Evolutionary conservation across 2,329 filamentous ascomycete species (phyloP).

Genomic region (Keithomyces neogunnii): DNA sequence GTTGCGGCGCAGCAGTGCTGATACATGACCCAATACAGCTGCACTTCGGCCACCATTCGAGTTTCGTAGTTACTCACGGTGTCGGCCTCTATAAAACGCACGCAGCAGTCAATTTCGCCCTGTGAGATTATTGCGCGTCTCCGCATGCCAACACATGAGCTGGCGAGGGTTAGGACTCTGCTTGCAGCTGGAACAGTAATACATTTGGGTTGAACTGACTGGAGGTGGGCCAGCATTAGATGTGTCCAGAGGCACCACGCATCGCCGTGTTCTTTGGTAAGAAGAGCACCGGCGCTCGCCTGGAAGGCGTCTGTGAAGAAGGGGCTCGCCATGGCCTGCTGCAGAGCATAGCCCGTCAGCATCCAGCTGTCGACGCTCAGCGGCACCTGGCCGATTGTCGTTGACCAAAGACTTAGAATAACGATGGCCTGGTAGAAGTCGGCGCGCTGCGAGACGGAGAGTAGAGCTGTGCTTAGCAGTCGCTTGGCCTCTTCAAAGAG

Average conservation of each 20-base stretch:
- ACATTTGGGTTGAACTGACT: conserved; percentile 9
- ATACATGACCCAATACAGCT: conserved; percentile 20
- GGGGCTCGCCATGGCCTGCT: conserved; percentile 15
- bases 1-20: conserved; percentile 9
- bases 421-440: conserved; percentile 18
- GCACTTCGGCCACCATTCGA: conserved; percentile 19
- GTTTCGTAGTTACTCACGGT: conserved; percentile 15
- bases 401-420: conserved; percentile 19
- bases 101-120: conserved; percentile 14
- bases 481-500: conserved; percentile 16
- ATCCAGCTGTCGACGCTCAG: conserved; percentile 21
- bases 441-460: conserved; percentile 10
- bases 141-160: conserved; percentile 19
- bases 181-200: no score
- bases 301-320: conserved; percentile 10
- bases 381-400: conserved; percentile 16
- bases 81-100: conserved; percentile 7
- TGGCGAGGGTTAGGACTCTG: not conserved
- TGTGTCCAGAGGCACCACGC: conserved; percentile 20
- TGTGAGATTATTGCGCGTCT: conserved; percentile 13
- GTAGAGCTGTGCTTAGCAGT: conserved; percentile 9
- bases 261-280: conserved; percentile 4
- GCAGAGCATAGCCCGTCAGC: conserved; percentile 16
- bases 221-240: conserved; percentile 17
- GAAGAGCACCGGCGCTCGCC: not conserved